Percentiles rank a stretch among this genome's conserved stretches.
These are phyloP conservation scores for Panus rudis DNA, from an alignment of 768 basidiomycete species.

Conservation along the genomic window DNA sequence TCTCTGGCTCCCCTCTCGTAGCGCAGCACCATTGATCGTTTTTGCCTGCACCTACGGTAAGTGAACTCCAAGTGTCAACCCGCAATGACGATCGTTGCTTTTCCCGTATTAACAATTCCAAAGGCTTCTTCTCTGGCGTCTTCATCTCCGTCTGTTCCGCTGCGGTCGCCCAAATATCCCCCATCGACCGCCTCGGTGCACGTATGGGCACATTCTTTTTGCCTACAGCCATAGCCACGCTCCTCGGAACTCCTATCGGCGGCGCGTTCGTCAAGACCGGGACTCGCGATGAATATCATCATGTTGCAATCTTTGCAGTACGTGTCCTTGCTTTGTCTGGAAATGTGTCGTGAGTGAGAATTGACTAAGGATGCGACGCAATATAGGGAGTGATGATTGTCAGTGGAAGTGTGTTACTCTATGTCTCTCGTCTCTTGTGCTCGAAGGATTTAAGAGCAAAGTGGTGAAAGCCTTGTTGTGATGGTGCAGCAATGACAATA, in stretches of 20 bases:
- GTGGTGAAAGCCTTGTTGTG: no score
- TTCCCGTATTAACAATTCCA: neutral
- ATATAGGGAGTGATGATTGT: conserved; percentile 3
- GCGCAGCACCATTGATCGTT: conserved; percentile 3
- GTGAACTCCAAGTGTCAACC: neutral
- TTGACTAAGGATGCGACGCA: neutral
- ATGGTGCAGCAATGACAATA: no score
- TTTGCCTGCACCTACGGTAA: conserved; percentile 8
- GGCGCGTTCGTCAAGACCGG: conserved; percentile 4
- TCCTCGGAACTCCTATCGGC: conserved; percentile 7
- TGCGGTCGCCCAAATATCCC: conserved; percentile 5
- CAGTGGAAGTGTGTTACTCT: conserved; percentile 1
- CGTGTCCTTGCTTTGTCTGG: neutral
- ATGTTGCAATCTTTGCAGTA: conserved; percentile 7
- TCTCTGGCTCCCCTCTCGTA: conserved; percentile 4
- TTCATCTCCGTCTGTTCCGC: conserved; percentile 8
- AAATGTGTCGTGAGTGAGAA: no score
- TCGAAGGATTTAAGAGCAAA: neutral
- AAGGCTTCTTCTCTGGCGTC: conserved; percentile 8
- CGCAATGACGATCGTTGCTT: neutral
- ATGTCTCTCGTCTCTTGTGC: conserved; percentile 1
- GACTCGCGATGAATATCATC: conserved; percentile 4
- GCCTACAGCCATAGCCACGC: conserved; percentile 4
- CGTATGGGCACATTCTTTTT: conserved; percentile 7
- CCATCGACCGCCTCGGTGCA: conserved; percentile 3